Evolutionary conservation across 2,329 filamentous ascomycete species (phyloP), one percentile per base, ranked within the genome.

Genomic region (Dothideomycetes sp.): DNA sequence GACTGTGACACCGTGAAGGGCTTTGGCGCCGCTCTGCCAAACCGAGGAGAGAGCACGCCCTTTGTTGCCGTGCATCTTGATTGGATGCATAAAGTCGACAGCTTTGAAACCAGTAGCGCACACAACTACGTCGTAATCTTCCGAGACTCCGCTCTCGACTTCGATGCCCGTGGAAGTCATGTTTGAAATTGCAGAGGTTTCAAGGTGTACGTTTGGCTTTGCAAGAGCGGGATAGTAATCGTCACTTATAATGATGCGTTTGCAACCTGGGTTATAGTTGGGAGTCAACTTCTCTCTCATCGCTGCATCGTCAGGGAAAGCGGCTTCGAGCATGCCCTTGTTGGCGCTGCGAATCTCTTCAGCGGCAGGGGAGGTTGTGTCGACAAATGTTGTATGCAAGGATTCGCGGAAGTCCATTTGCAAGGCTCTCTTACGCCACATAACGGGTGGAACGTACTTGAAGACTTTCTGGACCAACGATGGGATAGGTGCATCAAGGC

Each of bases 91-190:
- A 55, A 78, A 78, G 32, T 78, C 68, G 0, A 71, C 65, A 0
- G 74, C 71, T 17, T 67, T 63, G 60, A 79, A 79, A 0, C 75
- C 75, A 0, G 74, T 79, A 1, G 75, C 75, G 6, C 72, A 64
- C 17, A 79, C 59, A 11, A 79, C 64, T 13, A 77, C 54, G 49
- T 78, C 74, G 50, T 70, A 71, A 15, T 70, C 27, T 22, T 50
- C 29, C 20, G 47, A 46, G 12, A 48, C 36, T n/a, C 62, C 61
- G 3, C 51, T 53, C 3, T 59, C 64, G 13, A 73, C 63, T 17
- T 66, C 58, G 35, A 78, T 65, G 0, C 70, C 69, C 0, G 54
- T 63, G 4, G 57, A 57, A 0, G 65, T 68, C 34, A 76, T 66
- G 4, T 57, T 53, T 10, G 60, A 51, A 45, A 78, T 76, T 0